Base-by-base conservation (phyloP, 1,284 basidiomycete genomes). In the Apiotrichum sp. region DNA sequence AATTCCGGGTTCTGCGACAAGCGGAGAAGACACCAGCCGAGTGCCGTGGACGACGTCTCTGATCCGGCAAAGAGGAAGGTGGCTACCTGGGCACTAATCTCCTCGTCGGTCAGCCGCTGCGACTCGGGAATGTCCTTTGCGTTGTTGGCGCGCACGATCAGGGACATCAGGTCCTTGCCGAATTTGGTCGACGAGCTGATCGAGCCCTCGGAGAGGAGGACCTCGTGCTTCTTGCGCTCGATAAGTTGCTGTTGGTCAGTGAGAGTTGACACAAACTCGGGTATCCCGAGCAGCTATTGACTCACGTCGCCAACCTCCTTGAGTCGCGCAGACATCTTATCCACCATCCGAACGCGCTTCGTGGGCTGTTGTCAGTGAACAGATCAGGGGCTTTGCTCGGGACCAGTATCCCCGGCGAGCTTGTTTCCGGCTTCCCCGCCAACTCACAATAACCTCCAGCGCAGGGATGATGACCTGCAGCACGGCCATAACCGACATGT, bases 21-120 rank as follows among this genome's bases (percentile, higher is more conserved):
- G 16, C 82, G 81, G 69, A 85, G 86, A 1, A 89, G 75, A 55
- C 81, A 82, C 87, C 88, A 91, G 3, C 85, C 82, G 1, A 87
- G 75, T 1, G 85, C 83, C 0, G 83, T 84, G 0, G 82, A 83
- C 0, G 84, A 86, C 0, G 89, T 91, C 69, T 91, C 88, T 68
- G 89, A 86, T 0, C 88, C 89, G 2, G 73, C 71, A 1, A 73
- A 61, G 55, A 74, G 69, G 69, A 90, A 87, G 0, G 86, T 89
- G 8, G 85, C 84, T 56, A 90, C 86, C 70, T 89, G 87, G 57
- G 82, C 85, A 16, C 86, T 75, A 3, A 87, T 82, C 65, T 89
- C 87, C 14, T 80, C 76, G 45, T 83, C 80, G 7, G 81, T 80
- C 78, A 90, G 80, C 33, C 79, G 78, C 66, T 86, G 81, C 0